Base-by-base conservation (phyloP, 306 rosid species). In the Cucumis melo region DNA sequence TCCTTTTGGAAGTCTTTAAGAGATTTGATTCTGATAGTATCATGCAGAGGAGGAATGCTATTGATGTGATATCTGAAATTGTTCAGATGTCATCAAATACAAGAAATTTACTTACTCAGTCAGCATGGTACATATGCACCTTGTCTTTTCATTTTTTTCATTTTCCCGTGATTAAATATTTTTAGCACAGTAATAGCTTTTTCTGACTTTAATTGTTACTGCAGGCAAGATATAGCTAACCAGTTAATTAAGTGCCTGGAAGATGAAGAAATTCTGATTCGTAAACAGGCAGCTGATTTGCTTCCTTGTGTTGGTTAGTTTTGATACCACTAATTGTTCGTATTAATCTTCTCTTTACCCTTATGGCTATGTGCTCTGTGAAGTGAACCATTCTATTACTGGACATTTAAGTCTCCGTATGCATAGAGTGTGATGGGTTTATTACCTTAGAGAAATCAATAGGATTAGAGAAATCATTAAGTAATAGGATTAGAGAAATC, bases 41-140 rank as follows among this genome's bases (percentile, higher is more conserved):
- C 86, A 81, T 83, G 41, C 96, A 88, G 82, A 90, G 97, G 83
- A 87, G 89, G 82, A 91, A 91, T 86, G 96, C 94, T 16, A 78
- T 93, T 84, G 94, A 89, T 79, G 96, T 93, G 81, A 75, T 91
- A 77, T 85, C 91, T 74, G 91, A 90, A 79, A 81, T 91, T 72
- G 72, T 93, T 78, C 84, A 75, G 77, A 76, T 81, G 74, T 83
- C 88, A 46, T 81, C 87, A 55, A 83, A 83, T 76, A 78, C 89
- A 80, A 73, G 80, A 20, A 76, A 60, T 66, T 72, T 39, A 71
- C 85, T 81, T 80, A 61, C 88, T 80, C 80, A 51, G 78, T 78
- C 84, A 81, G 75, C 87, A 75, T 81, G 97, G 98, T 91, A 87
- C 67, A 17, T 27, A 77, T 81, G 42, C 75, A 44, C 77, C 39